phyloP scores from a whole-genome alignment of 805 yeast species.

The Lipomyces lipofer region DNA sequence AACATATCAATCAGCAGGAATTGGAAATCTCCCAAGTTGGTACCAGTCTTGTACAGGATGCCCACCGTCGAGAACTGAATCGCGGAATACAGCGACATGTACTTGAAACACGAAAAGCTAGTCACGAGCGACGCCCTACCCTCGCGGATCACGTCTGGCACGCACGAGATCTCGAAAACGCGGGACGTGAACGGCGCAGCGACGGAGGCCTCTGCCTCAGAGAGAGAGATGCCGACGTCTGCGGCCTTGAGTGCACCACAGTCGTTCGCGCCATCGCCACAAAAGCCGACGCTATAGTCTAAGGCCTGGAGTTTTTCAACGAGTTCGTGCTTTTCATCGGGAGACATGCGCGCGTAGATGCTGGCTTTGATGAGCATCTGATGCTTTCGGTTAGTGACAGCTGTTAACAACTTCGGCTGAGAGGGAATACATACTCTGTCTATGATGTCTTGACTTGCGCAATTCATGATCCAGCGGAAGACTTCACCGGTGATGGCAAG shows the following conservation, averaged over 20 bases:
- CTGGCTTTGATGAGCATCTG: conserved; percentile 72
- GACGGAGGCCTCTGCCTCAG: conserved; percentile 97
- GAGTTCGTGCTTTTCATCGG: conserved; percentile 96
- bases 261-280: conserved; percentile 99
- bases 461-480: conserved; percentile 69
- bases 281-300: conserved; percentile 92
- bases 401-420: no score
- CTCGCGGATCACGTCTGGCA: conserved; percentile 83
- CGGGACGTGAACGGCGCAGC: conserved; percentile 98
- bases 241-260: conserved; percentile 99
- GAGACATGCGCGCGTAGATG: conserved; percentile 96
- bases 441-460: conserved; percentile 44
- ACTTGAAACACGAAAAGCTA: conserved; percentile 94
- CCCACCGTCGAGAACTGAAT: conserved; percentile 90
- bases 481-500: conserved; percentile 93
- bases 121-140: conserved; percentile 96
- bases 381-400: no score
- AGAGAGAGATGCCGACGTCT: conserved; percentile 91
- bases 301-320: conserved; percentile 81
- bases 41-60: conserved; percentile 80
- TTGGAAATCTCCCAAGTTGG: conserved; percentile 95
- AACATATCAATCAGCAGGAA: conserved; percentile 90
- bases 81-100: conserved; percentile 95
- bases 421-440: no score
- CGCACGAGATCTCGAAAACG: conserved; percentile 87